phyloP scores from a whole-genome alignment of 2,329 filamentous ascomycete genomes.

The Decorospora gaudefroyi region DNA sequence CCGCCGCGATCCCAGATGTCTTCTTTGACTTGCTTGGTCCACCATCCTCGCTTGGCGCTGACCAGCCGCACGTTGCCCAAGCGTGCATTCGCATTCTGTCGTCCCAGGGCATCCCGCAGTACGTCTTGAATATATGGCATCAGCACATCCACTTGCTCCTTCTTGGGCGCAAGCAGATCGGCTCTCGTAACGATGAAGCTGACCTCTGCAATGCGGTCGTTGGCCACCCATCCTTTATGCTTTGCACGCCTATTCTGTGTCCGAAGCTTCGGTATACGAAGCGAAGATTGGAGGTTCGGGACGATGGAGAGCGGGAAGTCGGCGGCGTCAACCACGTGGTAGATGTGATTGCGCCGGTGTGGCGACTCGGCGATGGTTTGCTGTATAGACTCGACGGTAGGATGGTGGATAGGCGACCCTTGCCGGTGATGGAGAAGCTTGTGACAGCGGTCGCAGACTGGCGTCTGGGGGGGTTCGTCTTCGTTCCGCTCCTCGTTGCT shows the following conservation, averaged over 20 bases:
- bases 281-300: slow-evolving; percentile 70
- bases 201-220: slow-evolving; percentile 70
- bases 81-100: slow-evolving; percentile 69
- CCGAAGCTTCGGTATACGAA: slow-evolving; percentile 74
- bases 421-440: slow-evolving; percentile 74
- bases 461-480: slow-evolving; percentile 44
- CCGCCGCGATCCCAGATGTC: slow-evolving; percentile 83
- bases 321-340: slow-evolving; percentile 91
- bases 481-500: slow-evolving; percentile 18
- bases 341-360: slow-evolving; percentile 89
- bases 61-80: slow-evolving; percentile 86
- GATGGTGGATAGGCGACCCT: slow-evolving; percentile 75
- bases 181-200: slow-evolving; percentile 90
- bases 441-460: slow-evolving; percentile 87
- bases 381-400: slow-evolving; percentile 76
- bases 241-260: slow-evolving; percentile 79
- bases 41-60: slow-evolving; percentile 85
- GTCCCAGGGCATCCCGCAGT: slow-evolving; percentile 74
- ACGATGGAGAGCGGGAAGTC: slow-evolving; percentile 96
- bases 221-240: slow-evolving; percentile 65
- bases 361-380: slow-evolving; percentile 88
- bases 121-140: slow-evolving; percentile 84
- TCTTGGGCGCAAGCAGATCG: slow-evolving; percentile 81
- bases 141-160: slow-evolving; percentile 79
- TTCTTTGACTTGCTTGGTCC: slow-evolving; percentile 84